phyloP scores from a whole-genome alignment of 192 early-diverging fungal species.

The Coemansia sp. region DNA sequence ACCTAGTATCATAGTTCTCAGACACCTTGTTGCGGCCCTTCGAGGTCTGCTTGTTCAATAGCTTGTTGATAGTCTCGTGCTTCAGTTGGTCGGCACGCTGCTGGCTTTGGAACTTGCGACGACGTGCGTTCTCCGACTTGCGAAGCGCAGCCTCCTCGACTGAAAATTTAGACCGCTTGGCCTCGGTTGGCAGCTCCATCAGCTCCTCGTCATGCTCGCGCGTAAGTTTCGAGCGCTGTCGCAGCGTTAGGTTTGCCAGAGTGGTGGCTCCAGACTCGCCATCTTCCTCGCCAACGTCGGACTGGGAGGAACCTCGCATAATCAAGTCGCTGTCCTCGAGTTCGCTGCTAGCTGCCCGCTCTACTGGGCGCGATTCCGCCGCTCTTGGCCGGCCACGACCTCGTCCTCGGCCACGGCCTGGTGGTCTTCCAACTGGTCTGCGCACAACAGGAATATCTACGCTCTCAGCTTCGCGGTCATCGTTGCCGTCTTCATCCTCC shows the following conservation, averaged over 20 bases:
- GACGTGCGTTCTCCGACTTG: conserved; percentile 73
- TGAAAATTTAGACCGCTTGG: conserved; percentile 66
- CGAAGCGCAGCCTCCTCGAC: conserved; percentile 72
- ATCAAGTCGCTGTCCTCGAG: conserved; percentile 9
- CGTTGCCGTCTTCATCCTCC: not conserved
- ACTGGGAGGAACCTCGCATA: conserved; percentile 6
- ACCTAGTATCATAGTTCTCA: conserved; percentile 59
- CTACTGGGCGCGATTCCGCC: not conserved
- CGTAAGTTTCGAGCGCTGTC: conserved; percentile 71
- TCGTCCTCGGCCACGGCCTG: conserved; percentile 1
- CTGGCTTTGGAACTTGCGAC: conserved; percentile 77
- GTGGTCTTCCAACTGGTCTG: not conserved
- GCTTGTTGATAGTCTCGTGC: conserved; percentile 77
- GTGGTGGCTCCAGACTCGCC: conserved; percentile 1
- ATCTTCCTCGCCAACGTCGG: conserved; percentile 19
- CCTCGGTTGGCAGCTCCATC: conserved; percentile 69
- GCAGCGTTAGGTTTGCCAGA: conserved; percentile 60
- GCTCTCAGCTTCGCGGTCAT: conserved; percentile 4
- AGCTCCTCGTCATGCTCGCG: conserved; percentile 62
- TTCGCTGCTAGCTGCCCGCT: conserved; percentile 8
- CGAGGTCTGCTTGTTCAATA: conserved; percentile 79
- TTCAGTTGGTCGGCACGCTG: conserved; percentile 76
- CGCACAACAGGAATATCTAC: conserved; percentile 1
- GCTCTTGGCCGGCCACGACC: conserved; percentile 17
- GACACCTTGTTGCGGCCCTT: conserved; percentile 68